These are phyloP conservation scores for Quillaja saponaria DNA, from an alignment of 306 rosid species.

Conservation along the genomic window DNA sequence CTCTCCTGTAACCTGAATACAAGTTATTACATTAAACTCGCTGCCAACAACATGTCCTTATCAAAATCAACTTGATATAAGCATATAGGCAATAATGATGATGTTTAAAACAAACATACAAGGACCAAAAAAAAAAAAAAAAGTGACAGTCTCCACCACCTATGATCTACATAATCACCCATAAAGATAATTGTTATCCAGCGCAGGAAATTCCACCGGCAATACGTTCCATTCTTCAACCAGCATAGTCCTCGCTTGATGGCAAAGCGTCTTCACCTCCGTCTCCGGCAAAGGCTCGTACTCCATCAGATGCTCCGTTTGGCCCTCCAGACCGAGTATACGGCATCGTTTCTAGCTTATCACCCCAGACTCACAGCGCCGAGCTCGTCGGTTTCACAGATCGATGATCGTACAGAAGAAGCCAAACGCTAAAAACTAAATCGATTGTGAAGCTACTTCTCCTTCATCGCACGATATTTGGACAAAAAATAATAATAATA, in stretches of 20 bases:
- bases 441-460: conserved; percentile 26
- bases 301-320: conserved; percentile 97
- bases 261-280: conserved; percentile 87
- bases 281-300: conserved; percentile 90
- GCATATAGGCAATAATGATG: not conserved
- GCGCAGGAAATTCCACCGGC: conserved; percentile 97
- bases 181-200: conserved; percentile 93
- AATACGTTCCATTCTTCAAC: conserved; percentile 98
- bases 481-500: too few relatives aligned
- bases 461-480: too few relatives aligned
- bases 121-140: conserved; percentile 9
- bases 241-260: conserved; percentile 88
- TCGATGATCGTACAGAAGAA: conserved; percentile 25
- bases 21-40: conserved; percentile 29
- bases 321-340: conserved; percentile 97
- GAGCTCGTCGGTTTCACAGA: conserved; percentile 28
- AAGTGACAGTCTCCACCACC: too few relatives aligned
- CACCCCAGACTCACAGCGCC: conserved; percentile 47
- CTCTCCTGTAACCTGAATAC: conserved; percentile 82
- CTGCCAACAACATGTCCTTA: conserved; percentile 18
- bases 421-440: conserved; percentile 24
- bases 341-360: conserved; percentile 62
- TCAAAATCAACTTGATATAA: conserved; percentile 13
- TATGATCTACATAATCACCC: conserved; percentile 99
- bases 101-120: conserved; percentile 21